Conservation (phyloP, 1,139 yeast genomes). For the Wickerhamomyces sp. region DNA sequence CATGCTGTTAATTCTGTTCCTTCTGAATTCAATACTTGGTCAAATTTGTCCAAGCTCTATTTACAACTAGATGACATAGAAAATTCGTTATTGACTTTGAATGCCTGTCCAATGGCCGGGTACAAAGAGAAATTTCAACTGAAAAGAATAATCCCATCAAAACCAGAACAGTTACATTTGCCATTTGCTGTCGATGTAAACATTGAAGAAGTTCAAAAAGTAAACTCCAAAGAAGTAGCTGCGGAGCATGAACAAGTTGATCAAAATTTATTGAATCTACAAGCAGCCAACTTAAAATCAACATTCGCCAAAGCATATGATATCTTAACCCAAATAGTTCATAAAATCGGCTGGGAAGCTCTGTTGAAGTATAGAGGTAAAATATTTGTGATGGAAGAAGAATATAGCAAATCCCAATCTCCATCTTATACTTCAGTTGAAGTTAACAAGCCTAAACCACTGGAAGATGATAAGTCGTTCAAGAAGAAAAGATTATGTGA, state of each 20-base stretch:
- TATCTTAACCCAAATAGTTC: constrained; percentile 70
- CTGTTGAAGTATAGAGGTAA: constrained; percentile 78
- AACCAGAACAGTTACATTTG: constrained; percentile 65
- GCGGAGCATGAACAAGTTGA: constrained; percentile 54
- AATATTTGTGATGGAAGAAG: constrained; percentile 97
- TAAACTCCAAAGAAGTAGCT: constrained; percentile 52
- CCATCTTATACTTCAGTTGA: constrained; percentile 31
- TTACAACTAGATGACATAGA: constrained; percentile 75
- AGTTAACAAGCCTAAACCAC: constrained; percentile 29
- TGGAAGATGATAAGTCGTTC: constrained; percentile 9
- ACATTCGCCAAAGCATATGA: constrained; percentile 86
- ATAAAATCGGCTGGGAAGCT: constrained; percentile 87
- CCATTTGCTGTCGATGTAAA: constrained; percentile 84
- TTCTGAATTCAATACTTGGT: constrained; percentile 92
- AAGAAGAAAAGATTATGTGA: constrained; percentile 78
- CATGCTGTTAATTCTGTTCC: constrained; percentile 88
- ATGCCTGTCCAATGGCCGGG: constrained; percentile 93
- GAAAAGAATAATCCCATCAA: constrained; percentile 32
- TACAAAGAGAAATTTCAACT: constrained; percentile 70
- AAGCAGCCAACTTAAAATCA: constrained; percentile 80
- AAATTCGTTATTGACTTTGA: constrained; percentile 79
- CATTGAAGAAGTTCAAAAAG: constrained; percentile 50
- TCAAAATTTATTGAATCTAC: constrained; percentile 68
- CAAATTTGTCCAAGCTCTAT: constrained; percentile 68
- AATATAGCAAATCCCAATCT: constrained; percentile 43